Evolutionary conservation across 2,329 filamentous ascomycete species (phyloP).

Genomic region (Xylaria sp.): DNA sequence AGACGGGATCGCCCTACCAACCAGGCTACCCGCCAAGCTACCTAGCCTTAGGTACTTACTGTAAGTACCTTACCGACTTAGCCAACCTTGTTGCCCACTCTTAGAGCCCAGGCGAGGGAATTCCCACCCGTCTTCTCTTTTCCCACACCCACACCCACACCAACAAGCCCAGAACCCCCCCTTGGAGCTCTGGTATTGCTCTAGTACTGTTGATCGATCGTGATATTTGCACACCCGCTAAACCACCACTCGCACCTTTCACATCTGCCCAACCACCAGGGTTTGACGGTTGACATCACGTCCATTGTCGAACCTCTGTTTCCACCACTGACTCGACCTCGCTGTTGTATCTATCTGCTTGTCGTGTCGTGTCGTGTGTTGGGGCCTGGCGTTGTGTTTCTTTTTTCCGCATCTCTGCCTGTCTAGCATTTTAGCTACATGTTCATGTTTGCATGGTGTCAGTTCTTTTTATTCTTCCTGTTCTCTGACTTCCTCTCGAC

Average conservation of each 20-base stretch:
- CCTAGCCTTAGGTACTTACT: neutral
- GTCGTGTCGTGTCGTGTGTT: conserved; percentile 22
- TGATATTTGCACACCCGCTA: conserved; percentile 52
- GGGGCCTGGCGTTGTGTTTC: conserved; percentile 41
- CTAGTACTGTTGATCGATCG: conserved; percentile 47
- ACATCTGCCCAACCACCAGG: conserved; percentile 48
- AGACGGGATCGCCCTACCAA: conserved; percentile 22
- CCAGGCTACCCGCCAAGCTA: neutral
- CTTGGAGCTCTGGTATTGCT: conserved; percentile 42
- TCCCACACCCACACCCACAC: conserved; percentile 46
- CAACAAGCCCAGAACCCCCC: conserved; percentile 44
- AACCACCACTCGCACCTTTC: conserved; percentile 38
- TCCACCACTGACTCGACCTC: conserved; percentile 43
- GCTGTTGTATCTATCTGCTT: conserved; percentile 37
- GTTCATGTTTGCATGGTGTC: conserved; percentile 17
- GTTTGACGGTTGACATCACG: conserved; percentile 48
- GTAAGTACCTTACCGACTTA: neutral
- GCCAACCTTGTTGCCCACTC: conserved; percentile 21
- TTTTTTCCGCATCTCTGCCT: conserved; percentile 34
- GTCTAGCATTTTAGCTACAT: conserved; percentile 20
- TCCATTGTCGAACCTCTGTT: conserved; percentile 43
- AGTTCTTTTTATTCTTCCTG: conserved; percentile 31
- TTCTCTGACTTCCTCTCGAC: conserved; percentile 6
- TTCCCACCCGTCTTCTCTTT: conserved; percentile 47
- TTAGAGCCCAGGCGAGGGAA: conserved; percentile 26